Conservation (phyloP, 1,284 basidiomycete genomes). For the Cryptococcus jaspeensis region DNA sequence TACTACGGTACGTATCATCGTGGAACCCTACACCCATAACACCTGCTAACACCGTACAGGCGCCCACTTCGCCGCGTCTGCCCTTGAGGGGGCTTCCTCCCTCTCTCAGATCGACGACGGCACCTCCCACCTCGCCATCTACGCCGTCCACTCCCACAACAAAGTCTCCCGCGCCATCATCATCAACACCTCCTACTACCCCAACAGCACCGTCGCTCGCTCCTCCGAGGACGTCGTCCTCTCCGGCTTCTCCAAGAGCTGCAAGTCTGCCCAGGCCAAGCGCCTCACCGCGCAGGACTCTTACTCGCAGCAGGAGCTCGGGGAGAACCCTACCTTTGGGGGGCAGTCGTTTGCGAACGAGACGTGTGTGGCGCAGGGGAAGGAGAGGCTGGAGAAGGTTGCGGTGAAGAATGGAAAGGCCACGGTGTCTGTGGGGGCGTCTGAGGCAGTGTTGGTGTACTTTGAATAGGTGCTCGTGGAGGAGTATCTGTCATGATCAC, state of each 20-base stretch:
- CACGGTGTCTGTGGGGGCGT: conserved; percentile 47
- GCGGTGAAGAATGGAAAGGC: conserved; percentile 35
- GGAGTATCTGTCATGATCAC: too few relatives aligned
- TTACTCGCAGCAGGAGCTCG: conserved; percentile 46
- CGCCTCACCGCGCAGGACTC: conserved; percentile 52
- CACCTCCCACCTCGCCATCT: conserved; percentile 45
- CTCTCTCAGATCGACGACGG: conserved; percentile 53
- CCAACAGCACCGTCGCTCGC: conserved; percentile 38
- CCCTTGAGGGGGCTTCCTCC: conserved; percentile 32
- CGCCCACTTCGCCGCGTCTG: conserved; percentile 46
- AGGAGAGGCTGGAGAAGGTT: conserved; percentile 43
- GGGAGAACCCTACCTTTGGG: conserved; percentile 52
- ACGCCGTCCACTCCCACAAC: conserved; percentile 46
- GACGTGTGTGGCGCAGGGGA: conserved; percentile 40
- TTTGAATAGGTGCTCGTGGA: background rate
- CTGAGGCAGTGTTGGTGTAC: conserved; percentile 52
- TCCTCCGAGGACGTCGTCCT: conserved; percentile 41
- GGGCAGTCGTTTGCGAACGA: conserved; percentile 45
- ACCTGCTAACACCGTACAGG: conserved; percentile 2
- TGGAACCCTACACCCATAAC: background rate
- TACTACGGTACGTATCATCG: conserved; percentile 53
- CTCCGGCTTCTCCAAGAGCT: conserved; percentile 32
- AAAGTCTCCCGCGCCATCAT: conserved; percentile 47
- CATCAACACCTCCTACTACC: conserved; percentile 53
- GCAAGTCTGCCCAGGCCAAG: conserved; percentile 35